These are phyloP conservation scores for Arctostaphylos glauca DNA, from an alignment of 148 eudicot genomes.

Conservation along the genomic window DNA sequence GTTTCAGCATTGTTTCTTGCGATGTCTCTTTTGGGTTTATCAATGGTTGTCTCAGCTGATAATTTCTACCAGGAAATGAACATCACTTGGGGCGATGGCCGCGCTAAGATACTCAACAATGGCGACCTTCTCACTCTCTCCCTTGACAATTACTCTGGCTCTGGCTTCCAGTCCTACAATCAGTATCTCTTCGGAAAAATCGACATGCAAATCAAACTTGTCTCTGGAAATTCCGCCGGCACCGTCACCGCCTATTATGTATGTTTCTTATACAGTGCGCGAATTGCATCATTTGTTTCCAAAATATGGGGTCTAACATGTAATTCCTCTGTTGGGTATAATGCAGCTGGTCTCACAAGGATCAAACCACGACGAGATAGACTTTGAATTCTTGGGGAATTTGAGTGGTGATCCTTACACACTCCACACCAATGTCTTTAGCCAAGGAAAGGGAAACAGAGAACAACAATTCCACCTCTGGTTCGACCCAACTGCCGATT, in stretches of 20 bases:
- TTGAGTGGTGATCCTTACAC: conserved; percentile 3
- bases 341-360: neutral
- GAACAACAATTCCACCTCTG: neutral
- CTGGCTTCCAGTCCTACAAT: conserved; percentile 33
- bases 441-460: conserved; percentile 3
- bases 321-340: neutral
- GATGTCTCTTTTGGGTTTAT: neutral
- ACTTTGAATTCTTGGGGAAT: conserved; percentile 2
- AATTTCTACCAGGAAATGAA: conserved; percentile 20
- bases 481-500: conserved; percentile 6
- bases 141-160: conserved; percentile 29
- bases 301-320: neutral
- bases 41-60: neutral
- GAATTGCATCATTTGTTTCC: neutral
- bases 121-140: conserved; percentile 31
- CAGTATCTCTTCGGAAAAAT: conserved; percentile 35
- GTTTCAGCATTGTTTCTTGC: neutral
- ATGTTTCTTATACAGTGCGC: neutral
- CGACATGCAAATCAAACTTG: conserved; percentile 38
- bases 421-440: neutral
- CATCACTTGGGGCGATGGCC: conserved; percentile 15
- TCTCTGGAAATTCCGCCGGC: conserved; percentile 42
- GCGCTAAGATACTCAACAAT: conserved; percentile 8
- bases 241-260: conserved; percentile 41
- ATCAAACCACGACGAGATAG: neutral